Evolutionary conservation across 2,329 filamentous ascomycete genomes (phyloP).

Genomic region (Xylariaceae sp.): DNA sequence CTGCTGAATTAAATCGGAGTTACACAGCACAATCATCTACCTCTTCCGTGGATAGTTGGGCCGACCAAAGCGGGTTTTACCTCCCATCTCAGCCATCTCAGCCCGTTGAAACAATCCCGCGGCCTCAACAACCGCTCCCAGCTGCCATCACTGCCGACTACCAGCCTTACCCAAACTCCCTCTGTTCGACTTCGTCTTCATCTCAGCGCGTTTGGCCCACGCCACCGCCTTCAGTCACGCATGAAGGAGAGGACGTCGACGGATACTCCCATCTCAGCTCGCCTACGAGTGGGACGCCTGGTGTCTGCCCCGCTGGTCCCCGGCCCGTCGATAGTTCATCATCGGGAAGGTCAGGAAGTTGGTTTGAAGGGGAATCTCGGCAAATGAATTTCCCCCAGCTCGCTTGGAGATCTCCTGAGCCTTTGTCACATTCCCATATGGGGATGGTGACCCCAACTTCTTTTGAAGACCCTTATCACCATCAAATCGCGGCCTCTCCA

Average conservation of each 20-base stretch:
- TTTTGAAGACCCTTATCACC: slow-evolving; percentile 9
- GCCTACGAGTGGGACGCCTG: slow-evolving; percentile 17
- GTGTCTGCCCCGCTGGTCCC: slow-evolving; percentile 3
- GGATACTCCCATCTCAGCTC: slow-evolving; percentile 32
- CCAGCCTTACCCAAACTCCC: slow-evolving; percentile 3
- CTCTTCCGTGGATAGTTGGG: slow-evolving; percentile 2
- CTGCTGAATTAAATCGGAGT: slow-evolving; percentile 11
- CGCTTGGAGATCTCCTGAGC: slow-evolving; percentile 8
- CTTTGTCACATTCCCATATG: slow-evolving; percentile 6
- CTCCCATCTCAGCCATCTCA: slow-evolving; percentile 16
- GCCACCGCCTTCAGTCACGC: slow-evolving; percentile 27
- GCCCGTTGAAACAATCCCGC: slow-evolving; percentile 11
- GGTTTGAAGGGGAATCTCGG: slow-evolving; percentile 16
- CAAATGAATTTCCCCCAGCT: slow-evolving; percentile 11
- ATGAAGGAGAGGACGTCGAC: slow-evolving; percentile 35
- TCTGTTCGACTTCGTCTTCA: slow-evolving; percentile 20
- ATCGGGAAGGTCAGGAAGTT: slow-evolving; percentile 28
- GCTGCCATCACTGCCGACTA: no score
- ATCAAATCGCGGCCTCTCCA: background rate
- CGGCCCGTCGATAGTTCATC: slow-evolving; percentile 9
- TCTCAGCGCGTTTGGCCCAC: slow-evolving; percentile 29
- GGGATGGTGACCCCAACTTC: slow-evolving; percentile 2
- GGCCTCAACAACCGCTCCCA: slow-evolving; percentile 7
- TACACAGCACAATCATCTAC: slow-evolving; percentile 20
- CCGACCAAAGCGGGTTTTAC: slow-evolving; percentile 9